Evolutionary conservation across 257 asterid species (phyloP), one percentile per base, ranked within the genome.

Genomic region (Gardenia jasminoides): DNA sequence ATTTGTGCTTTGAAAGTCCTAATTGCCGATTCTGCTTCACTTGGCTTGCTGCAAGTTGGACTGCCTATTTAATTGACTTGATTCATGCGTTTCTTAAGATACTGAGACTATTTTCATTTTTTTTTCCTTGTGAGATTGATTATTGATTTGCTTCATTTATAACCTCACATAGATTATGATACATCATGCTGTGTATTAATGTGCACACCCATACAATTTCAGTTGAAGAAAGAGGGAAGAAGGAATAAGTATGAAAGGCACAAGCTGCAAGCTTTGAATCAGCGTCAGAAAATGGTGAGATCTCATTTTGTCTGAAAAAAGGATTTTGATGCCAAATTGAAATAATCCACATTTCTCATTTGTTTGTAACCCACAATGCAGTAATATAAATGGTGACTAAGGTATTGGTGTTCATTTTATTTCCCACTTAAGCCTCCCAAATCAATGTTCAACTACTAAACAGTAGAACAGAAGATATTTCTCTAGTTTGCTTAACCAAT

Each of bases 151-250:
- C 4, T 0, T 62, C 62, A 26, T 20, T 0, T 62, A 43, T 33
- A 26, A 20, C 77, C n/a, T n/a, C 61, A 9, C 17, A 46, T 28
- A 31, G 76, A 70, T 43, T 58, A 30, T 65, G 36, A 7, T 62
- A 17, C 28, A 28, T 46, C 10, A 17, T 41, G 56, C n/a, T 64
- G 12, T 80, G 52, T 44, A 16, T 76, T 30, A 48, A 41, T 36
- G 4, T 70, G 76, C 36, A 30, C 78, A 30, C 62, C 54, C 70
- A 31, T 66, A 12, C 52, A 78, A 75, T 70, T 79, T 48, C 96
- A 96, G 99, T 86, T 96, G 82, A 92, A 87, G 89, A 96, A 96
- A 89, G 99, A 96, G 81, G 99, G 99, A 76, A 89, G 99, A 90
- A 90, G 92, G 87, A 96, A 94, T 59, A 98, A 96, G 84, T 94